Conservation (phyloP, 2,329 filamentous ascomycete species). For the Hortaea werneckii region DNA sequence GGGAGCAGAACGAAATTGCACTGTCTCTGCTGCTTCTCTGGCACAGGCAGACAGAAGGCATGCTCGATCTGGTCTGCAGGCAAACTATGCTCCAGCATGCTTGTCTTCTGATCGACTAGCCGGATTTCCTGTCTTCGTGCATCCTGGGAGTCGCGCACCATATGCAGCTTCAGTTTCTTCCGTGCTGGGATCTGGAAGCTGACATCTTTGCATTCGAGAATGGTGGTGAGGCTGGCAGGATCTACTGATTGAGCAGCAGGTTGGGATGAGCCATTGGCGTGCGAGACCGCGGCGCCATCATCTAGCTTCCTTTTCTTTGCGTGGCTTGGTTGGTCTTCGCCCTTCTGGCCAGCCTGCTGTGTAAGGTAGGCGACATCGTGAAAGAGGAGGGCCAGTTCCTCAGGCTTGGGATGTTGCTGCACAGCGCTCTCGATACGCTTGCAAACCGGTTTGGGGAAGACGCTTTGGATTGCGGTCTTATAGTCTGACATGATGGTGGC, state of each 20-base stretch:
- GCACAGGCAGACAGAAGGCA: slow-evolving; percentile 51
- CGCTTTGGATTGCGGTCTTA: neutral
- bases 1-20: slow-evolving; percentile 54
- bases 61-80: slow-evolving; percentile 45
- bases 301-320: slow-evolving; percentile 42
- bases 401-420: slow-evolving; percentile 1
- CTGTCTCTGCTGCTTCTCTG: slow-evolving; percentile 53
- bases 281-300: slow-evolving; percentile 22
- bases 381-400: slow-evolving; percentile 2
- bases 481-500: neutral
- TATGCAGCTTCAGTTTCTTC: slow-evolving; percentile 53
- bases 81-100: slow-evolving; percentile 32
- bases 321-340: slow-evolving; percentile 18
- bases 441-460: slow-evolving; percentile 1
- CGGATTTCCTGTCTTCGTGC: slow-evolving; percentile 15
- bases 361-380: slow-evolving; percentile 1
- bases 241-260: neutral
- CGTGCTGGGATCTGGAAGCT: slow-evolving; percentile 53
- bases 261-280: neutral
- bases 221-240: slow-evolving; percentile 3
- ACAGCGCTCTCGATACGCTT: slow-evolving; percentile 1
- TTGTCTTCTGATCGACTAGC: slow-evolving; percentile 17
- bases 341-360: slow-evolving; percentile 4
- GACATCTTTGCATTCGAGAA: slow-evolving; percentile 44
- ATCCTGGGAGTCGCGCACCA: slow-evolving; percentile 31